Evolutionary conservation across 2,329 filamentous ascomycete species (phyloP), one percentile per base, ranked within the genome.

Genomic region (Ceratocystis papillata): DNA sequence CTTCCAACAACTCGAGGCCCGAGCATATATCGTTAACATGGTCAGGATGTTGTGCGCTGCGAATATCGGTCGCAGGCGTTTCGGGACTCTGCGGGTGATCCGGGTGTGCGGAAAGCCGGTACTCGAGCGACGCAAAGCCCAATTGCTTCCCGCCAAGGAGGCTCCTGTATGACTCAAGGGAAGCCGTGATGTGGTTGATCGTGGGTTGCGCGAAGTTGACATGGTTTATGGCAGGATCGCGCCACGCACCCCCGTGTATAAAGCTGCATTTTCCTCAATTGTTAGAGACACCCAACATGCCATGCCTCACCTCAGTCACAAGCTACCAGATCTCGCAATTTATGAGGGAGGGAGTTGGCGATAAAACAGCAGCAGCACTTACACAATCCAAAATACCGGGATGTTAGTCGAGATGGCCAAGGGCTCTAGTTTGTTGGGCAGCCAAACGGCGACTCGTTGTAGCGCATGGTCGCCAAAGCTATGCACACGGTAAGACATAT

Each of bases 1-100:
- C 70, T 67, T 79, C 75, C 7, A 86, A 73, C 65, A 78, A 79
- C 0, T 74, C 70, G 8, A 88, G 73, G 0, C 79, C 84, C 1
- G 73, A 70, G n/a, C 78, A 74, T 48, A 87, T 76, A 70, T 88
- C 85, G 20, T 76, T 73, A 62, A 87, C 73, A 70, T 87, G 85
- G 59, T 81, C 78, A 0, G 85, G 85, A 70, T 87, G 83, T 55
- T 72, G 72, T 3, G 81, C 83, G 60, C 75, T 76, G 25, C 81
- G 77, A 17, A 74, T 70, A 65, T 75, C 72, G 1, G 37, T 22
- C 7, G 48, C 5, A 6, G 62, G 62, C 2, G 64, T 68, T 44
- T 62, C 17, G 28, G 59, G 68, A 61, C 74, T 72, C 61, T 76
- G 75, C 15, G 79, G 78, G 41, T 76, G 73, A 30, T 76, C 76